These are phyloP conservation scores for Flaveria bidentis DNA, from an alignment of 129 eudicot genomes.

Conservation along the genomic window DNA sequence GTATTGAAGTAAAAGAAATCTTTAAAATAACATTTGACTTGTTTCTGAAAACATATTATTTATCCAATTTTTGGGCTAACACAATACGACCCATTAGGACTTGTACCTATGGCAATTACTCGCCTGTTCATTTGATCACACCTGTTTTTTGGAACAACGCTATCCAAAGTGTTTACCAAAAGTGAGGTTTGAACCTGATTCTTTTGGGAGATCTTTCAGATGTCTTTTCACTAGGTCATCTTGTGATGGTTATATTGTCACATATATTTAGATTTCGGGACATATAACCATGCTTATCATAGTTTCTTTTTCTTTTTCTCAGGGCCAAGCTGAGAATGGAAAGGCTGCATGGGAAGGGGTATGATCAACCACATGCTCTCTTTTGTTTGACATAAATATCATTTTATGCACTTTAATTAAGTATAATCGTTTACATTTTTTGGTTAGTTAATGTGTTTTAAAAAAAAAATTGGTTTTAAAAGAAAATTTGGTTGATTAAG, in stretches of 20 bases:
- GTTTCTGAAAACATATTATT: background rate
- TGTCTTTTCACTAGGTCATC: too few relatives aligned
- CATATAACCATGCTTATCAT: background rate
- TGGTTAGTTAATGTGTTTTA: background rate
- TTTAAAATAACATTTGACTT: background rate
- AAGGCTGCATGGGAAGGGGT: conserved; percentile 87
- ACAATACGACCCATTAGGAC: background rate
- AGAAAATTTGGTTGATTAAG: background rate
- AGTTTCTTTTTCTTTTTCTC: background rate
- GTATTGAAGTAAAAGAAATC: background rate
- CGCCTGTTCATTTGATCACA: too few relatives aligned
- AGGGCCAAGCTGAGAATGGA: conserved; percentile 69
- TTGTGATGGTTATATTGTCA: background rate
- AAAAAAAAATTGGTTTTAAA: background rate
- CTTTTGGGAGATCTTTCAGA: too few relatives aligned
- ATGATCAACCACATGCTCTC: conserved; percentile 28
- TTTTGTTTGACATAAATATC: background rate
- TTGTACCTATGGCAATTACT: background rate
- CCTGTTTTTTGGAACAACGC: too few relatives aligned
- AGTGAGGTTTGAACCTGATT: too few relatives aligned
- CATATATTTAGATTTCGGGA: background rate
- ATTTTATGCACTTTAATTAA: background rate
- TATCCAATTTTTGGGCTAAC: background rate
- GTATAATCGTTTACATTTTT: background rate
- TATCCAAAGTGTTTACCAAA: too few relatives aligned